A percentile compares a stretch with the other conserved stretches of the same genome.
Conservation (phyloP, 2,329 filamentous ascomycete species). For the Nigrospora osmanthi region DNA sequence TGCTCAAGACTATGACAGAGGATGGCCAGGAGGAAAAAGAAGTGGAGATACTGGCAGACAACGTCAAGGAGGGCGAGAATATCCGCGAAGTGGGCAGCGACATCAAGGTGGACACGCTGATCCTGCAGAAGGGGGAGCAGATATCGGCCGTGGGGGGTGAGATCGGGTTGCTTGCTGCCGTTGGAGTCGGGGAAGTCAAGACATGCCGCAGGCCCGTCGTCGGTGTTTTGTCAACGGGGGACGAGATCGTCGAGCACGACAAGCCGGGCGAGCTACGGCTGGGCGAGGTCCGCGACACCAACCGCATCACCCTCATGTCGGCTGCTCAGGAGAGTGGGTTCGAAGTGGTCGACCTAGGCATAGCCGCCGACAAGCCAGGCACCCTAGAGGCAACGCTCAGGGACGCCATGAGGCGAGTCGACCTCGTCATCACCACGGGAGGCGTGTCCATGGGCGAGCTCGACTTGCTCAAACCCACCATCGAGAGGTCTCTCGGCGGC, state of each 20-base stretch:
- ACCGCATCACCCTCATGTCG: constrained; percentile 78
- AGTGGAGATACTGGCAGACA: constrained; percentile 75
- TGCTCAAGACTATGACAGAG: constrained; percentile 65
- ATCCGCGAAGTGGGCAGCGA: constrained; percentile 89
- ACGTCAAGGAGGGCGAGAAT: constrained; percentile 73
- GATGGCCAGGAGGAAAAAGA: constrained; percentile 80
- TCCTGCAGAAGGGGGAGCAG: constrained; percentile 72
- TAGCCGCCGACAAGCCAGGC: constrained; percentile 66
- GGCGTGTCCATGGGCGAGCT: constrained; percentile 98
- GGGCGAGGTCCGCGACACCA: constrained; percentile 90
- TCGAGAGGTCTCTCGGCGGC: constrained; percentile 82
- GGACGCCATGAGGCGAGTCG: constrained; percentile 62
- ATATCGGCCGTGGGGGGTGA: constrained; percentile 85
- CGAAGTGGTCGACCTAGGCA: constrained; percentile 75
- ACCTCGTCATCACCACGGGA: constrained; percentile 84
- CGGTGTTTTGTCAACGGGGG: constrained; percentile 86
- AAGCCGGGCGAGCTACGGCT: constrained; percentile 53
- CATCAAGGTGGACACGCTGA: constrained; percentile 57
- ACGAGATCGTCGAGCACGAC: constrained; percentile 79
- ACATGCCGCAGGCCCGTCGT: constrained; percentile 72
- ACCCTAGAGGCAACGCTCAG: constrained; percentile 72
- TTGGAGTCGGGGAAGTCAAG: constrained; percentile 63
- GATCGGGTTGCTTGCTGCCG: constrained; percentile 80
- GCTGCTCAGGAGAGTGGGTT: constrained; percentile 70
- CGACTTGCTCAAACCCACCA: constrained; percentile 91